phyloP scores from a whole-genome alignment of 495 filamentous ascomycete species.

The Pseudevernia furfuracea region DNA sequence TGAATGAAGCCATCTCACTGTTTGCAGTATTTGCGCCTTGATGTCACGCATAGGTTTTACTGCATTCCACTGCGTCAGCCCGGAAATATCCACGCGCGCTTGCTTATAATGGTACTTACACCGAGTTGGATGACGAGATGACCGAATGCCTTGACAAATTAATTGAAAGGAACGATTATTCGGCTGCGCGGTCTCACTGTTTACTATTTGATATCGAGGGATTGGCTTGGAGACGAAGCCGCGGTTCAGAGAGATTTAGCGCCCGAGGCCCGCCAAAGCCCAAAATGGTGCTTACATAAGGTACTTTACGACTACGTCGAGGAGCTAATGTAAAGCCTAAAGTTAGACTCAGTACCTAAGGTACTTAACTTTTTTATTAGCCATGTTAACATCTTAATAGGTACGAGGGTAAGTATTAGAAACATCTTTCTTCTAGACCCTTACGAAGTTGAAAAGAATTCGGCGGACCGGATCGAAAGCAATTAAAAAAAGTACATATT shows the following conservation, averaged over 20 bases:
- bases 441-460: too few relatives aligned
- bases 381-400: too few relatives aligned
- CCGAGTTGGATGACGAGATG: neutral
- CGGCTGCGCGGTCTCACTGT: neutral
- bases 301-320: too few relatives aligned
- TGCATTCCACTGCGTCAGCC: constrained; percentile 19
- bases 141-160: neutral
- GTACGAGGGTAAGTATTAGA: too few relatives aligned
- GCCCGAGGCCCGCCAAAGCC: neutral
- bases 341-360: too few relatives aligned
- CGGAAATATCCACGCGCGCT: constrained; percentile 1
- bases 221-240: constrained; percentile 3
- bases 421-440: too few relatives aligned
- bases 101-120: constrained; percentile 5
- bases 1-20: constrained; percentile 53
- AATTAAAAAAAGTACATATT: too few relatives aligned
- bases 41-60: neutral
- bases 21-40: neutral
- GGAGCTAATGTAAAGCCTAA: too few relatives aligned
- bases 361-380: too few relatives aligned
- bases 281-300: too few relatives aligned
- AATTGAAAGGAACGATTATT: too few relatives aligned
- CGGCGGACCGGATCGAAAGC: too few relatives aligned
- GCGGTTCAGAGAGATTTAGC: neutral
- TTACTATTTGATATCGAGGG: neutral